A percentile compares a stretch with the other conserved stretches of the same genome.
Evolutionary conservation across 1,284 basidiomycete genomes (phyloP).

Genomic region (Sphaerobolus stellatus): DNA sequence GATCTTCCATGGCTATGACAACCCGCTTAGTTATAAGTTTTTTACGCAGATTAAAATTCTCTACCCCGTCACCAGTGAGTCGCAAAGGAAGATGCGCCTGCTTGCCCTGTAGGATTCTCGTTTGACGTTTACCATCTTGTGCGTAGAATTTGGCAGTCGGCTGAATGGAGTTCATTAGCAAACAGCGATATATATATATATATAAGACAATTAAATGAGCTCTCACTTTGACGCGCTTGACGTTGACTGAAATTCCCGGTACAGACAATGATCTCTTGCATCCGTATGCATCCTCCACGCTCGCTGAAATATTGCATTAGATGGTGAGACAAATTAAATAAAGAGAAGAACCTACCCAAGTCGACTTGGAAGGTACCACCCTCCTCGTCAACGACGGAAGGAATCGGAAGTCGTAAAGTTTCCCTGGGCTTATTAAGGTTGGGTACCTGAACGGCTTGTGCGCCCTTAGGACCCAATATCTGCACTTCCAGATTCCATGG

Average conservation of each 20-base stretch:
- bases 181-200: too few species aligned
- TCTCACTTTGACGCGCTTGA: slow-evolving; percentile 78
- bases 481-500: slow-evolving; percentile 86
- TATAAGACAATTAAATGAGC: too few species aligned
- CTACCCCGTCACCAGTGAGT: slow-evolving; percentile 84
- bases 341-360: slow-evolving; percentile 50
- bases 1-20: slow-evolving; percentile 80
- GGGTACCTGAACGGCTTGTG: slow-evolving; percentile 56
- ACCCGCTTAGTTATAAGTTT: slow-evolving; percentile 11
- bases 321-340: neutral
- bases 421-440: slow-evolving; percentile 51
- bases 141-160: slow-evolving; percentile 88
- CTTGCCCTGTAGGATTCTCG: slow-evolving; percentile 78
- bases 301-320: slow-evolving; percentile 47
- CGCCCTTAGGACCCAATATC: slow-evolving; percentile 64
- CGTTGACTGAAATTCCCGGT: slow-evolving; percentile 83
- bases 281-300: slow-evolving; percentile 85
- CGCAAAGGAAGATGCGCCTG: slow-evolving; percentile 72
- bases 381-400: slow-evolving; percentile 60
- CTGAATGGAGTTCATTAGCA: too few species aligned
- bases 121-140: slow-evolving; percentile 50
- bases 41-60: slow-evolving; percentile 28
- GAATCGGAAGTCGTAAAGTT: slow-evolving; percentile 66
- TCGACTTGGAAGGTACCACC: slow-evolving; percentile 83
- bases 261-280: slow-evolving; percentile 80